These are phyloP conservation scores for Cochlearia excelsa DNA, from an alignment of 345 rosid genomes.

Conservation along the genomic window DNA sequence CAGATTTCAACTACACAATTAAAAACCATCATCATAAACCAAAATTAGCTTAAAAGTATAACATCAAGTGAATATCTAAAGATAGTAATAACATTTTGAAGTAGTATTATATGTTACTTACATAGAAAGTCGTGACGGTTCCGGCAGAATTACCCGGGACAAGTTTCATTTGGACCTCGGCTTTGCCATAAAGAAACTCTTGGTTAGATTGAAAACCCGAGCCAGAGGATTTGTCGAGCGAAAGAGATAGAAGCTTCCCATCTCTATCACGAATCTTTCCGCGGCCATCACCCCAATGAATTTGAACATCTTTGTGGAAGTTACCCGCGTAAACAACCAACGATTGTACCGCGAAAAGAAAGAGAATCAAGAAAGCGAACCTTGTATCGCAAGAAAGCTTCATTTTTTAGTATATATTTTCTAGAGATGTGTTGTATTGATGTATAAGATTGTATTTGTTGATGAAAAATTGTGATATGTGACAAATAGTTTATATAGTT, in stretches of 20 bases:
- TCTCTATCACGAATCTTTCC: slow-evolving; percentile 42
- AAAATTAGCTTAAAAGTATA: not conserved
- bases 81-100: not conserved
- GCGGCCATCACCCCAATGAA: slow-evolving; percentile 64
- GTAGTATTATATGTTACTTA: slow-evolving; percentile 14
- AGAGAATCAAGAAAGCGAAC: slow-evolving; percentile 22
- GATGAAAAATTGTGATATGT: slow-evolving; percentile 17
- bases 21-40: slow-evolving; percentile 1
- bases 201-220: slow-evolving; percentile 59
- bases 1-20: slow-evolving; percentile 27
- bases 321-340: slow-evolving; percentile 36
- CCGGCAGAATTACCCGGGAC: slow-evolving; percentile 61
- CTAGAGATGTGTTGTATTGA: too few relatives aligned
- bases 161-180: slow-evolving; percentile 54
- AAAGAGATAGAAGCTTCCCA: too few relatives aligned
- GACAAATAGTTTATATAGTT: slow-evolving; percentile 27
- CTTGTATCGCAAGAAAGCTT: slow-evolving; percentile 21
- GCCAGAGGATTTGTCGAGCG: slow-evolving; percentile 22
- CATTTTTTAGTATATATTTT: slow-evolving; percentile 19
- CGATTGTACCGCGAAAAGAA: slow-evolving; percentile 15
- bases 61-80: not conserved
- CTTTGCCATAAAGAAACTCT: slow-evolving; percentile 49
- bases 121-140: slow-evolving; percentile 54
- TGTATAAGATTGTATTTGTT: slow-evolving; percentile 21
- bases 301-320: slow-evolving; percentile 43